Base-by-base conservation (phyloP, 2,329 filamentous ascomycete species). In the Botrytis byssoidea region DNA sequence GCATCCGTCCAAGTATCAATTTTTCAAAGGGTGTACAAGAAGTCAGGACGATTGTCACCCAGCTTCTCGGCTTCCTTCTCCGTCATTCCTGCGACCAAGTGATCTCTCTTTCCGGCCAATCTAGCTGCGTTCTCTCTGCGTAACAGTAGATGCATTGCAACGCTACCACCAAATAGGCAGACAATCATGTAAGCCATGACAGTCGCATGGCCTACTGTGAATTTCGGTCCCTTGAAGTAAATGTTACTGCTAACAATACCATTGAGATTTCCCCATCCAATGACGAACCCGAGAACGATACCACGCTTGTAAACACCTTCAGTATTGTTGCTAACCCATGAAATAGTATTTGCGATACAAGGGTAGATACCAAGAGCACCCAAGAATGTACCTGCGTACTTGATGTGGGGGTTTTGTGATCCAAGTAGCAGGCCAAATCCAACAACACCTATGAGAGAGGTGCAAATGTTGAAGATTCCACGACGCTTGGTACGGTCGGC, bases 221-320 rank as follows among this genome's bases (percentile, higher is more conserved):
- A 97, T 57, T 75, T 72, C 16, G 77, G 78, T 16, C 83, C 79
- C 79, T 90, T 86, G 79, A 74, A 78, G 63, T 93, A 97, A 77
- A 97, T 93, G 80, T 97, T 97, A 77, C 71, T 76, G 70, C 74
- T 77, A 25, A 78, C 73, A 55, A 78, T 67, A 61, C 94, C 94
- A 80, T 97, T 97, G 64, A 97, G 85, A 80, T 97, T 97, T 40
- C 95, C 94, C 92, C 93, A 97, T 40, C 92, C 94, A 75, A 97
- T 96, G 71, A 97, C 92, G 76, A 97, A 90, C 0, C 94, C 94
- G 2, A 97, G 84, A 0, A 93, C 93, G 29, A 97, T 91, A 57
- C 94, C 95, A 57, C 94, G 89, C 85, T 97, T 97, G 83, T 97
- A 97, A 4, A 95, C 92, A 29, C 94, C 92, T 82, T 97, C 94